Percentiles rank a stretch among this genome's conserved stretches.
Evolutionary conservation across 805 yeast genomes (phyloP).

Genomic region (Saccharomycopsis sp.): DNA sequence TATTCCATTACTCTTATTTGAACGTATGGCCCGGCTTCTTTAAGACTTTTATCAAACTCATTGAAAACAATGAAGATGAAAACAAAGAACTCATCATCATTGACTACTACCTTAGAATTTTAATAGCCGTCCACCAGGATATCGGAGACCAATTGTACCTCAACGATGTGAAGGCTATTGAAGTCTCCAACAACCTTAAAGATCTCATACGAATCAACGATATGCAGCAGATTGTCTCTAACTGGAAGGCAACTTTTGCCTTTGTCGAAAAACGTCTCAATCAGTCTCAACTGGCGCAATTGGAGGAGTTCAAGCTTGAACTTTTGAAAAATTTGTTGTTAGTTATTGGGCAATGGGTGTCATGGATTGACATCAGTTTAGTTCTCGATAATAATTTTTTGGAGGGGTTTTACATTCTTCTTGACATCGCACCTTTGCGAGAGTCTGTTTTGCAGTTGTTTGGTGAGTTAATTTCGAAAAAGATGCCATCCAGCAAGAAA

Average conservation of each 20-base stretch:
- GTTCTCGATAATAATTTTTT: constrained; percentile 58
- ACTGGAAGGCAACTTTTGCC: constrained; percentile 60
- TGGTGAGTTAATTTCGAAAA: constrained; percentile 48
- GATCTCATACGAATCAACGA: constrained; percentile 77
- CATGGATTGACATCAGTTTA: constrained; percentile 85
- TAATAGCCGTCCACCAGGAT: constrained; percentile 75
- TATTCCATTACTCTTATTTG: constrained; percentile 45
- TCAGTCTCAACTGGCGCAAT: constrained; percentile 54
- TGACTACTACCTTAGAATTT: constrained; percentile 71
- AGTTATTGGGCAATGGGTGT: constrained; percentile 77
- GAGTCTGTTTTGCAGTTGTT: constrained; percentile 52
- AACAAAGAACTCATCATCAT: constrained; percentile 29
- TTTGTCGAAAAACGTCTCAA: constrained; percentile 28
- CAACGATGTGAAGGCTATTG: constrained; percentile 50
- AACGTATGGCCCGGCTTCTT: constrained; percentile 45
- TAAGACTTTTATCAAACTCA: constrained; percentile 39
- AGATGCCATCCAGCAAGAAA: constrained; percentile 50
- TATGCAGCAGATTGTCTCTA: constrained; percentile 52
- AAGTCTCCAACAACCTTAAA: constrained; percentile 65
- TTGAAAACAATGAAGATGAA: constrained; percentile 27
- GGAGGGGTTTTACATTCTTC: constrained; percentile 49
- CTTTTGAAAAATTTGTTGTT: constrained; percentile 52
- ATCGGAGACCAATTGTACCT: constrained; percentile 87
- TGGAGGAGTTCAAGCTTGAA: constrained; percentile 41
- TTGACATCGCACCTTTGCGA: constrained; percentile 43